Evolutionary conservation across 306 rosid species (phyloP), one percentile per base, ranked within the genome.

Genomic region (Vigna hirtella): DNA sequence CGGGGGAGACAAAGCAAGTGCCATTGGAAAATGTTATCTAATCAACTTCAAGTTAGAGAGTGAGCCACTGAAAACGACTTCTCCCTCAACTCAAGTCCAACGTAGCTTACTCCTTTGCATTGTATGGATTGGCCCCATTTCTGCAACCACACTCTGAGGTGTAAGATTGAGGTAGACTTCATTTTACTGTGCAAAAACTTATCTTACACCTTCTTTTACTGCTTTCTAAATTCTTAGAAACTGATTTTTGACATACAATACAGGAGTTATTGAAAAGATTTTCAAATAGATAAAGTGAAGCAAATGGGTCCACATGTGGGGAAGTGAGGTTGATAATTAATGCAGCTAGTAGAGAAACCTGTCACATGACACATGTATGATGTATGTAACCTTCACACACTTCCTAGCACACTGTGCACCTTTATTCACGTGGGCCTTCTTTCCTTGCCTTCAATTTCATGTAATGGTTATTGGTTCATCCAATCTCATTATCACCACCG

Each of bases 401-500:
- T 64, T 3, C 71, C 10, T 40, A 40, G 50, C 51, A 15, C 51
- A 63, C 57, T 43, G 40, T 26, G 49, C 26, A 76, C 14, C 72
- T 78, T 72, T 58, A 9, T 40, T 59, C 82, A 83, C 43, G 85
- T 84, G 88, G 85, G 11, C 83, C 87, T 74, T 74, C 72, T 45
- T 58, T 51, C 66, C 45, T 64, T 43, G 36, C 43, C 62, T 47
- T 67, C 73, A 9, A 40, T 63, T 72, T 36, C 64, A 14, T 64
- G 61, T 66, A 56, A 68, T 14, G 40, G 18, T 42, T 40, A 18
- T 43, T 80, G 53, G 71, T 78, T 55, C 18, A 73, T 79, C 82
- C 38, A 38, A 49, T 50, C 72, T 76, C 64, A 32, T 48, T 47
- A 62, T 49, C 71, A 72, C 22, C 72, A 34, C 45, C 70, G 6